Evolutionary conservation across 108 stramenopile species (phyloP), one percentile per base, ranked within the genome.

Genomic region (Cyclostephanos tholiformis): DNA sequence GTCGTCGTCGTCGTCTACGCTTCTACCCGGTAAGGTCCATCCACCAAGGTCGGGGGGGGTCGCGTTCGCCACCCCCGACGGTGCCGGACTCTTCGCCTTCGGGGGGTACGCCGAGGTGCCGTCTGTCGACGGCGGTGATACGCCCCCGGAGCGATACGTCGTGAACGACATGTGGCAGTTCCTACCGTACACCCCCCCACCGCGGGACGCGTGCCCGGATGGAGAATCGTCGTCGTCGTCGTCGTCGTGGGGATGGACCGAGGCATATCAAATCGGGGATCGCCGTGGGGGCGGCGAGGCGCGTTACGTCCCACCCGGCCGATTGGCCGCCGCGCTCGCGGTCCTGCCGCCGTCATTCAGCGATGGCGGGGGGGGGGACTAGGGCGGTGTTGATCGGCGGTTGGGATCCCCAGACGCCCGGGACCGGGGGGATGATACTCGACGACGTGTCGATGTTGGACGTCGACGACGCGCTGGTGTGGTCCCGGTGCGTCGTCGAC

Each of bases 1-100:
- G 9, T n/a, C 56, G 16, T 46, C 59, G 23, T 1, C 39, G 1
- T 11, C 48, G 11, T 0, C 58, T 1, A 5, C 51, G 5, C 10
- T 63, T 6, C 52, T 63, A 23, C 79, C 81, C 29, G 35, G 67
- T 5, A 32, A 22, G 41, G 76, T 81, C 38, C 48, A 36, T 11
- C 89, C 89, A 19, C 84, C 83, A 25, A 76, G 91, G 58, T 89
- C 88, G 13, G 91, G 91, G 12, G 87, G 86, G 38, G 85, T 82
- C 1, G 77, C 86, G 9, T 86, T 89, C 71, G 53, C 58, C 2
- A 46, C 72, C 36, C 19, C 69, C 36, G 62, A 79, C 29, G 59
- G 36, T 9, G 43, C 38, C 36, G 76, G 68, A 26, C 35, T 87
- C 8, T 74, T 83, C 26, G 58, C 74, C 25, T 92, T 92, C 87